phyloP scores from a whole-genome alignment of 2,329 filamentous ascomycete genomes.

The Trichophyton equinum region DNA sequence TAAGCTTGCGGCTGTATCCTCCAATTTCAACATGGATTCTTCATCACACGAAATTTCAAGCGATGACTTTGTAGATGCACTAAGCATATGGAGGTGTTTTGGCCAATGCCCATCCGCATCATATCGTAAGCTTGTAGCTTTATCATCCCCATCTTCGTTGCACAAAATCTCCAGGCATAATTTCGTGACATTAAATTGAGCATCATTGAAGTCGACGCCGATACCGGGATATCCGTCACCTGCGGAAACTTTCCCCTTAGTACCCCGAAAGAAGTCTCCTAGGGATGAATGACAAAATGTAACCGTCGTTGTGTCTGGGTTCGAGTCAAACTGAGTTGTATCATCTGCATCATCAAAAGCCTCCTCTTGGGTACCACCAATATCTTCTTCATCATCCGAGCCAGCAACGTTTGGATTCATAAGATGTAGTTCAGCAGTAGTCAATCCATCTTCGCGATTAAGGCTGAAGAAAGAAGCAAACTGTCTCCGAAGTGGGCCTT shows the following conservation, averaged over 20 bases:
- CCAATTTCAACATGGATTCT: background rate
- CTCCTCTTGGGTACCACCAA: background rate
- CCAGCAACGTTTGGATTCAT: background rate
- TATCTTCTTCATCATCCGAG: constrained; percentile 11
- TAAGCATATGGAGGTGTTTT: background rate
- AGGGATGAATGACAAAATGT: constrained; percentile 18
- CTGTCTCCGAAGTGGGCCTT: constrained; percentile 33
- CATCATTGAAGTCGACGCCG: constrained; percentile 14
- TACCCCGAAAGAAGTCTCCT: constrained; percentile 16
- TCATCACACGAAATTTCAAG: background rate
- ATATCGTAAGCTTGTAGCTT: background rate
- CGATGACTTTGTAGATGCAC: background rate
- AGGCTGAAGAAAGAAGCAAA: constrained; percentile 39
- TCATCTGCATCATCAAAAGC: constrained; percentile 8
- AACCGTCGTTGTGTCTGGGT: constrained; percentile 13
- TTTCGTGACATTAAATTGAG: constrained; percentile 12
- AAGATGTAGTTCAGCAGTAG: constrained; percentile 14
- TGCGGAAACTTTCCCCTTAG: constrained; percentile 12
- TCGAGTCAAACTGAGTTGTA: constrained; percentile 15
- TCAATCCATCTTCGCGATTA: constrained; percentile 31
- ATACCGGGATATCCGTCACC: constrained; percentile 8
- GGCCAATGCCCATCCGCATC: background rate
- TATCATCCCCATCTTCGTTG: background rate
- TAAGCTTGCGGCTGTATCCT: background rate
- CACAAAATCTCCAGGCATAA: constrained; percentile 3